A percentile compares a stretch with the other conserved stretches of the same genome.
phyloP scores from a whole-genome alignment of 1,284 basidiomycete species.

The Sphaerobolus stellatus region DNA sequence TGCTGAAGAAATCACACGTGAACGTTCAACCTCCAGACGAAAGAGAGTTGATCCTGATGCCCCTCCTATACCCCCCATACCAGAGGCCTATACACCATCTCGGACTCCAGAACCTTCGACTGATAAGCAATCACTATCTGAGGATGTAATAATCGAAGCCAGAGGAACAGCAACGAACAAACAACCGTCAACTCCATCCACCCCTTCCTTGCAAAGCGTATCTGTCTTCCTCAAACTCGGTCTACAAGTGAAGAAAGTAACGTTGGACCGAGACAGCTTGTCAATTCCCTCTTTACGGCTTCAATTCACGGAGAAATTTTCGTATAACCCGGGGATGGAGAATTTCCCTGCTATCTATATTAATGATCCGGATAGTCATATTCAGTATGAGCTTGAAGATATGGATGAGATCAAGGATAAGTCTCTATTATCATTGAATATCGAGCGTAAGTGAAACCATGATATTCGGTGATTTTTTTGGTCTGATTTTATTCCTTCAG shows the following conservation, averaged over 20 bases:
- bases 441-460: conserved; percentile 78
- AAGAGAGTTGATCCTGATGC: conserved; percentile 30
- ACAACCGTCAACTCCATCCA: conserved; percentile 2
- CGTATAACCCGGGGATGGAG: conserved; percentile 89
- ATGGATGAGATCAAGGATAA: conserved; percentile 90
- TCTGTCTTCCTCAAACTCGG: conserved; percentile 90
- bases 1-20: conserved; percentile 24
- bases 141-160: neutral
- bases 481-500: conserved; percentile 41
- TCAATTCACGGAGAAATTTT: conserved; percentile 93
- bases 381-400: conserved; percentile 96
- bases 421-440: conserved; percentile 87
- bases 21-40: conserved; percentile 40
- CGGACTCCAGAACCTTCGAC: conserved; percentile 24
- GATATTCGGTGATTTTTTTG: conserved; percentile 10
- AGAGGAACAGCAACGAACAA: conserved; percentile 16
- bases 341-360: conserved; percentile 97
- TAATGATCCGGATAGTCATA: conserved; percentile 85
- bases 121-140: conserved; percentile 8
- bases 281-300: conserved; percentile 76
- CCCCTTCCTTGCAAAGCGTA: conserved; percentile 39
- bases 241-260: conserved; percentile 87
- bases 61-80: conserved; percentile 49
- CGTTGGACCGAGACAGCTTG: conserved; percentile 61
- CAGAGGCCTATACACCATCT: conserved; percentile 25